Evolutionary conservation across 2,329 filamentous ascomycete species (phyloP), one percentile per base, ranked within the genome.

Genomic region (Paecilomyces fulvus): DNA sequence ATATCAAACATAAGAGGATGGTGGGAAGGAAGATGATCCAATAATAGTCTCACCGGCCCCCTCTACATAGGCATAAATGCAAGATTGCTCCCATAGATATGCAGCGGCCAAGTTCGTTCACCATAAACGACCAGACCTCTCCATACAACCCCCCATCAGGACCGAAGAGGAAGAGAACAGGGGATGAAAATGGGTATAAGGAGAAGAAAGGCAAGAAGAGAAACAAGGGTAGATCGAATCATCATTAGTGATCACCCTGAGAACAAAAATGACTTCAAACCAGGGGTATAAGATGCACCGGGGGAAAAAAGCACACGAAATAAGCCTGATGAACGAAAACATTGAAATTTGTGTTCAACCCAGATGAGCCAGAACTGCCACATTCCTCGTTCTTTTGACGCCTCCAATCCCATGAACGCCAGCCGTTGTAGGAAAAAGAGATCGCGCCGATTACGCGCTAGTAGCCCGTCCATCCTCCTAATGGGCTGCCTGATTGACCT

Each of bases 381-480:
- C 48, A 25, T 7, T 21, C 48, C 48, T 23, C 48, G 33, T 37
- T 28, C 48, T 28, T 48, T 49, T 49, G 48, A 49, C 48, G 48
- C 48, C 48, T 49, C 48, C 25, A 21, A 49, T 49, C 12, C 48
- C 48, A 25, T 49, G 21, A 49, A 49, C 48, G 48, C 48, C 48
- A 49, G 48, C 23, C 48, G 20, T 49, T 49, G 48, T 49, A 28
- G 20, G 48, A 28, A 28, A 28, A 49, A 49, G 48, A 23, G 20
- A 23, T 28, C 17, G 23, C 23, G 48, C 48, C 48, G 17, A 17
- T 28, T 14, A 66, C 60, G 60, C 63, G 61, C 56, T 66, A 74
- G 61, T 73, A 74, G 49, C 67, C 65, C 49, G 71, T 72, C 67
- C 71, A 73, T 56, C 67, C 67, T 52, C 71, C 70, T 14, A 73